phyloP scores from a whole-genome alignment of 2,329 filamentous ascomycete genomes.

The Escovopsis weberi region DNA sequence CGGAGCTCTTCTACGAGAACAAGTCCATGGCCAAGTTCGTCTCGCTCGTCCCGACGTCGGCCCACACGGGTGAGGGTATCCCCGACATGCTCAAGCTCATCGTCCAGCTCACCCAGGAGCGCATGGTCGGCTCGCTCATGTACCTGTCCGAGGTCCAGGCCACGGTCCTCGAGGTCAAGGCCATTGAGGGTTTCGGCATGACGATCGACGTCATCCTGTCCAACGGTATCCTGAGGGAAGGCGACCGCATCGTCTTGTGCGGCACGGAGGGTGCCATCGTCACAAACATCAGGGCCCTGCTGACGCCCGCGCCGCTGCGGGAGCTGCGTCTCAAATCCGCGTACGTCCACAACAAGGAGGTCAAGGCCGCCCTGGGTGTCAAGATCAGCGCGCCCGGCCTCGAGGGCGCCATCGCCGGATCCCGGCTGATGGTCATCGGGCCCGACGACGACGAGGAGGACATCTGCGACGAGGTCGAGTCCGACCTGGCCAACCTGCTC shows the following conservation, averaged over 20 bases:
- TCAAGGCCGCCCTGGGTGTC: slow-evolving; percentile 95
- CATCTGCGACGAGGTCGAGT: slow-evolving; percentile 90
- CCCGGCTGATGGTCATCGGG: slow-evolving; percentile 83
- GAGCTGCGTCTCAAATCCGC: slow-evolving; percentile 89
- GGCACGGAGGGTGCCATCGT: slow-evolving; percentile 93
- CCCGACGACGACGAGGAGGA: slow-evolving; percentile 95
- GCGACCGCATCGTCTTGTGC: slow-evolving; percentile 86
- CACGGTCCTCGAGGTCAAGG: slow-evolving; percentile 96
- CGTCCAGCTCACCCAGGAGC: slow-evolving; percentile 81
- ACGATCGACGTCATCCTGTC: slow-evolving; percentile 95
- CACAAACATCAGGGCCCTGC: slow-evolving; percentile 85
- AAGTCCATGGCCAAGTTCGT: slow-evolving; percentile 91
- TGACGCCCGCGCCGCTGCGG: slow-evolving; percentile 85
- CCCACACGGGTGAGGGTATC: slow-evolving; percentile 97
- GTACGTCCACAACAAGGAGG: slow-evolving; percentile 98
- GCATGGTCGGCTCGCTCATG: slow-evolving; percentile 95
- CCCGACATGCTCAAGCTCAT: slow-evolving; percentile 98
- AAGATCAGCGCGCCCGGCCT: slow-evolving; percentile 96
- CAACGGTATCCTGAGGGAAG: slow-evolving; percentile 88
- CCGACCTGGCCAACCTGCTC: slow-evolving; percentile 81
- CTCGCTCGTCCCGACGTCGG: slow-evolving; percentile 93
- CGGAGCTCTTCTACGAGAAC: slow-evolving; percentile 94
- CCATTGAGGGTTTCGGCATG: slow-evolving; percentile 96
- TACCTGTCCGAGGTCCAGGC: slow-evolving; percentile 96
- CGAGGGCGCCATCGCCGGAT: slow-evolving; percentile 91